Evolutionary conservation across 176 grass and related monocot species (phyloP), one percentile per base, ranked within the genome.

Genomic region (Metroxylon sagu): DNA sequence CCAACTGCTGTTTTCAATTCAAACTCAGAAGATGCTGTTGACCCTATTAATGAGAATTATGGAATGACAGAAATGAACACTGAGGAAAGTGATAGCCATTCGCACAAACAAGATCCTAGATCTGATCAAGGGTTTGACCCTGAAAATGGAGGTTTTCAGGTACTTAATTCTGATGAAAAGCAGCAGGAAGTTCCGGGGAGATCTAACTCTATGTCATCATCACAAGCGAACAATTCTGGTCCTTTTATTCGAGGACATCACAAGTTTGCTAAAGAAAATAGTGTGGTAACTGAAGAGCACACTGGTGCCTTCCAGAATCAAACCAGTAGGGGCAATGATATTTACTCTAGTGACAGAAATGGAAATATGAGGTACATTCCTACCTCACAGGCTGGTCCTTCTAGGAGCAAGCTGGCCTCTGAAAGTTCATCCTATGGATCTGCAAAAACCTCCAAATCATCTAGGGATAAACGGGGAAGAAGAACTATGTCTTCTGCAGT

Each of bases 401-500:
- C 83, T 25, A 80, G 69, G 76, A 72, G 56, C 67, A 89, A 85
- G 76, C 25, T 54, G 30, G 21, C 61, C 66, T 66, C 70, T 35
- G 68, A 71, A 29, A 73, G 57, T 82, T 78, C 74, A 17, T 79
- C 79, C 68, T 64, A 89, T 95, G 75, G 66, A 73, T 64, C 29
- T 30, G 76, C 70, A 72, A 79, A 85, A 26, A 56, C 68, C 51
- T 62, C 82, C 71, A 72, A 67, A 76, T 30, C 79, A 57, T 57
- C 39, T 19, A 95, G 67, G 57, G 90, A 89, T 18, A 84, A 57
- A 68, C 79, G 79, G 90, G 83, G 72, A 15, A 95, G 80, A 79
- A 86, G 52, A 62, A 50, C 70, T 66, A 59, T 62, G 48, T 75
- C 80, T 65, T 56, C 29, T 43, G 54, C 63, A 77, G 68, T 70